Evolutionary conservation across 495 filamentous ascomycete species (phyloP).

Genomic region (Penicillium soppii): DNA sequence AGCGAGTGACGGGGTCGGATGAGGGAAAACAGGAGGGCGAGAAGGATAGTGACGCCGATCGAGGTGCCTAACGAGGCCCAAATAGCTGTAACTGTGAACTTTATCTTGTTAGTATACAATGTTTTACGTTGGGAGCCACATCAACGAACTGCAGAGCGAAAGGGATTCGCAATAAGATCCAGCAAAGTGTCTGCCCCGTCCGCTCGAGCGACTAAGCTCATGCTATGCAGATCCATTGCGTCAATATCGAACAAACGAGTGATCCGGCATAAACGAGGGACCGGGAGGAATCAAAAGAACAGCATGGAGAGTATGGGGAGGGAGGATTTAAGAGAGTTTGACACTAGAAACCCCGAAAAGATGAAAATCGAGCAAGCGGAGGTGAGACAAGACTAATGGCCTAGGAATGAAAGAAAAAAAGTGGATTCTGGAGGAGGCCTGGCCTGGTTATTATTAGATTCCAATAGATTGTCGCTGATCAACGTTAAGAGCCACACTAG

Average conservation of each 20-base stretch:
- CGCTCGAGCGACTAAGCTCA: slow-evolving; percentile 20
- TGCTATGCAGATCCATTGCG: slow-evolving; percentile 33
- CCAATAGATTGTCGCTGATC: neutral
- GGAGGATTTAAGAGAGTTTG: neutral
- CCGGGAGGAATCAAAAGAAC: neutral
- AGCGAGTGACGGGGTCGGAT: slow-evolving; percentile 85
- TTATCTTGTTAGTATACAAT: slow-evolving; percentile 7
- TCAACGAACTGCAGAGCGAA: slow-evolving; percentile 40
- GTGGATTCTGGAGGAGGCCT: neutral
- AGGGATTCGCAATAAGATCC: slow-evolving; percentile 49
- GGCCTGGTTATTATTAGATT: slow-evolving; percentile 5
- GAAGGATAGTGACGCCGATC: slow-evolving; percentile 65
- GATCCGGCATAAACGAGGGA: slow-evolving; percentile 26
- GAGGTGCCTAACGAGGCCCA: slow-evolving; percentile 81
- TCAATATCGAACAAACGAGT: slow-evolving; percentile 11
- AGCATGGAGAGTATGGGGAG: neutral
- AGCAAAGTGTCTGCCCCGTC: slow-evolving; percentile 39
- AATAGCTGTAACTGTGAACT: slow-evolving; percentile 66
- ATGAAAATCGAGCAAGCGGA: neutral
- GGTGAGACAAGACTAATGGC: slow-evolving; percentile 1
- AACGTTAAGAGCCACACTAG: neutral
- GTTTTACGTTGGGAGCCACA: neutral
- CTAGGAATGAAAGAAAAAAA: neutral
- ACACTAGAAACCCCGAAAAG: neutral
- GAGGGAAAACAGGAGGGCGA: slow-evolving; percentile 80